These are phyloP conservation scores for Mycena albidolilacea DNA, from an alignment of 768 basidiomycete species.

Conservation along the genomic window DNA sequence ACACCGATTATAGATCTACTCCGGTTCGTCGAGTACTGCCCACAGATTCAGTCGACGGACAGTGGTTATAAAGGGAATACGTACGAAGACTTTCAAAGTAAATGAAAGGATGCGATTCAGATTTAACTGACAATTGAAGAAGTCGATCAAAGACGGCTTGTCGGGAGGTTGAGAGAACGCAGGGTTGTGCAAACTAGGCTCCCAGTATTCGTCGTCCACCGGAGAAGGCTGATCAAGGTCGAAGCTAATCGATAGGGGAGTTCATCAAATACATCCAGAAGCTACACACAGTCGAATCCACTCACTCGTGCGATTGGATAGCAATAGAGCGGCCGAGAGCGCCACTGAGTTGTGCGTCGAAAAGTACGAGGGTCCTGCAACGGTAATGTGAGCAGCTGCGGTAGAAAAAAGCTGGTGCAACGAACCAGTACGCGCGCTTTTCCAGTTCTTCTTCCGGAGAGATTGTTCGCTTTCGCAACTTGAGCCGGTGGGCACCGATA, in stretches of 20 bases:
- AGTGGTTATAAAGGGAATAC: neutral
- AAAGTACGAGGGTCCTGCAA: slow-evolving; percentile 41
- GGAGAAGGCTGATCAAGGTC: slow-evolving; percentile 14
- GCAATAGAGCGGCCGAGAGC: slow-evolving; percentile 32
- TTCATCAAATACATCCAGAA: neutral
- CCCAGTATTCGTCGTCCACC: slow-evolving; percentile 33
- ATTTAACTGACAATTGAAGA: slow-evolving; percentile 50
- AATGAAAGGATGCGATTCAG: slow-evolving; percentile 29
- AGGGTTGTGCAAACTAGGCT: slow-evolving; percentile 45
- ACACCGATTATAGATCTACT: slow-evolving; percentile 18
- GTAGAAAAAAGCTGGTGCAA: neutral
- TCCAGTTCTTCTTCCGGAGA: neutral
- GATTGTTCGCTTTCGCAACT: neutral
- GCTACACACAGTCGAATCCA: neutral
- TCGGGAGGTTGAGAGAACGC: slow-evolving; percentile 25
- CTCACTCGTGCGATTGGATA: slow-evolving; percentile 29
- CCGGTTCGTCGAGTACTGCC: slow-evolving; percentile 32
- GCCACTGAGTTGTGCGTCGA: slow-evolving; percentile 29
- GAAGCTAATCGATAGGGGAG: slow-evolving; percentile 11
- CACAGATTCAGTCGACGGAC: neutral
- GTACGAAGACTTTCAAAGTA: slow-evolving; percentile 27
- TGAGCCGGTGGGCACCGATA: slow-evolving; percentile 27
- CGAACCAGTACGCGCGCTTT: neutral
- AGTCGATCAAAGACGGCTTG: slow-evolving; percentile 43
- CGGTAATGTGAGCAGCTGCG: neutral